Percentiles rank a stretch among this genome's conserved stretches.
Conservation (phyloP, 2,329 filamentous ascomycete genomes). For the Pyricularia sp. region DNA sequence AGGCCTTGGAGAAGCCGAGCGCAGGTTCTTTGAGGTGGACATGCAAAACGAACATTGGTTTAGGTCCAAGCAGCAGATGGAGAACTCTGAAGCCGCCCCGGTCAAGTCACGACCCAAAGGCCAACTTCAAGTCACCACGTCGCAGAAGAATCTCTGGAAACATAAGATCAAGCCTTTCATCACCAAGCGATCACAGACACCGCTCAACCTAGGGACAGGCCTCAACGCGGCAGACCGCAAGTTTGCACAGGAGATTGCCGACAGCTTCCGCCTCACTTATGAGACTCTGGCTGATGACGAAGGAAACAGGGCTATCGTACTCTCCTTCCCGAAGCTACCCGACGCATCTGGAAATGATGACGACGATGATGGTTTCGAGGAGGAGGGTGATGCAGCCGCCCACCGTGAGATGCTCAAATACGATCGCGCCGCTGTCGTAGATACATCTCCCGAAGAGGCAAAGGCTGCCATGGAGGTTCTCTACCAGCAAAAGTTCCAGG, state of each 20-base stretch:
- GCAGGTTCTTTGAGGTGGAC: slow-evolving; percentile 86
- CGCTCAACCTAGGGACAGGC: slow-evolving; percentile 63
- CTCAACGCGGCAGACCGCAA: slow-evolving; percentile 81
- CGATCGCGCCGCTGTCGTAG: slow-evolving; percentile 79
- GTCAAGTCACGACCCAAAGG: slow-evolving; percentile 46
- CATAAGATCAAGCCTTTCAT: slow-evolving; percentile 75
- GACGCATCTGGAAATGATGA: slow-evolving; percentile 23
- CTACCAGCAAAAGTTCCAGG: slow-evolving; percentile 81
- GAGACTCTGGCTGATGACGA: slow-evolving; percentile 47
- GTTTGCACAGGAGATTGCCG: slow-evolving; percentile 82
- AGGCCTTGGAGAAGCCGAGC: slow-evolving; percentile 80
- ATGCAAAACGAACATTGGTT: slow-evolving; percentile 87
- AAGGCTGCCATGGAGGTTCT: slow-evolving; percentile 71
- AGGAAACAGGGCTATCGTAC: slow-evolving; percentile 40
- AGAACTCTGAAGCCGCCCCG: slow-evolving; percentile 53
- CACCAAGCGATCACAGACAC: slow-evolving; percentile 51
- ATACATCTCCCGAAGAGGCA: slow-evolving; percentile 69
- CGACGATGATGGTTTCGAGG: slow-evolving; percentile 66
- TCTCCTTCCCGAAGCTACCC: slow-evolving; percentile 33
- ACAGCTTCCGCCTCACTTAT: slow-evolving; percentile 48
- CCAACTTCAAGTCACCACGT: slow-evolving; percentile 64
- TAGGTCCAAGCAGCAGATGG: slow-evolving; percentile 63
- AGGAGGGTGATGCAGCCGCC: slow-evolving; percentile 76
- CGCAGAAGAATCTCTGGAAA: slow-evolving; percentile 75
- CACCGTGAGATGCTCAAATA: slow-evolving; percentile 81